phyloP scores from a whole-genome alignment of 805 yeast species.

The Wickerhamomyces mucosus region DNA sequence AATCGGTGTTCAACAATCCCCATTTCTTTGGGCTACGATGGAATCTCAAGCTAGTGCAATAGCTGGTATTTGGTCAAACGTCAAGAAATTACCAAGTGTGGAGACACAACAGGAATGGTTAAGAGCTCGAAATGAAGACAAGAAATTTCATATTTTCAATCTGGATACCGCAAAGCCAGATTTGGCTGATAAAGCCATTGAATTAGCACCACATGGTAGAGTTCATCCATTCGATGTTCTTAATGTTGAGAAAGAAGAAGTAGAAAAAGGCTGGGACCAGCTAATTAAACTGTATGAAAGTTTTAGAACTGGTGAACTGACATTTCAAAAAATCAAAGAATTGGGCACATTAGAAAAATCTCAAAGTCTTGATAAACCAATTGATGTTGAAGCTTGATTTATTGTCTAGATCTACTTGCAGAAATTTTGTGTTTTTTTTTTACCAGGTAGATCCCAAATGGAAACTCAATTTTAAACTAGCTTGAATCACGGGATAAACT shows the following conservation, averaged over 20 bases:
- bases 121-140: conserved; percentile 7
- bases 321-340: no score
- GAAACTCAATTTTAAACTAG: no score
- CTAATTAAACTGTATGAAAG: background rate
- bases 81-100: conserved; percentile 27
- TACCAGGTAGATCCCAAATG: no score
- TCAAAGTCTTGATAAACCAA: no score
- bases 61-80: conserved; percentile 48
- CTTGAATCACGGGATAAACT: no score
- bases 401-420: no score
- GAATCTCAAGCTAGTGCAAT: conserved; percentile 46
- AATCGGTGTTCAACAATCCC: conserved; percentile 34
- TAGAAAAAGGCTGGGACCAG: conserved; percentile 1
- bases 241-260: background rate
- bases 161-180: conserved; percentile 20
- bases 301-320: no score
- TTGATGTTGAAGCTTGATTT: no score
- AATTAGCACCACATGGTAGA: conserved; percentile 19
- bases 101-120: conserved; percentile 31
- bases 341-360: no score
- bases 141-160: conserved; percentile 6
- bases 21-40: conserved; percentile 40
- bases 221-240: conserved; percentile 15
- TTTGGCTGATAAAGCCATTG: conserved; percentile 17
- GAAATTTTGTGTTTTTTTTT: no score